Conservation (phyloP, 2,329 filamentous ascomycete genomes). For the Ophiosphaerella herpotricha region DNA sequence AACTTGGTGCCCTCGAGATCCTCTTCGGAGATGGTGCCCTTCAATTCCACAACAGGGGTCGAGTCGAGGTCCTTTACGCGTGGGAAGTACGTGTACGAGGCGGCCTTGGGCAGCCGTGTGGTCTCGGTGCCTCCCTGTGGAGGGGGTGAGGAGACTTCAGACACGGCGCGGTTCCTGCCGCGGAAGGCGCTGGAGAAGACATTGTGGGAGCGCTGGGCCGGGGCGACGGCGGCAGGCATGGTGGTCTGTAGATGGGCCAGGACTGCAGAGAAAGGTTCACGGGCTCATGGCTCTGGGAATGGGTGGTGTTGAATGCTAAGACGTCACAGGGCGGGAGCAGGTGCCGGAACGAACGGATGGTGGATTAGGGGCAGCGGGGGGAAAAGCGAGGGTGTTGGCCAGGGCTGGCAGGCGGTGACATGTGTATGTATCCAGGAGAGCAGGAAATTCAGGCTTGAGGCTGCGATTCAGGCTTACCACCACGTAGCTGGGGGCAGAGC, state of each 20-base stretch:
- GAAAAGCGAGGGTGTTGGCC: constrained; percentile 11
- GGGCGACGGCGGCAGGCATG: constrained; percentile 41
- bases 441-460: constrained; percentile 17
- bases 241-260: constrained; percentile 12
- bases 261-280: constrained; percentile 11
- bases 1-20: constrained; percentile 31
- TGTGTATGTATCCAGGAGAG: not conserved
- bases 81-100: constrained; percentile 49
- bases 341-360: constrained; percentile 17
- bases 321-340: constrained; percentile 28
- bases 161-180: constrained; percentile 38
- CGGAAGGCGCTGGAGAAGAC: constrained; percentile 35
- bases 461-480: constrained; percentile 11
- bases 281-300: constrained; percentile 21
- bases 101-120: constrained; percentile 43
- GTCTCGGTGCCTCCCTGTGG: constrained; percentile 29
- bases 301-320: constrained; percentile 11
- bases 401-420: not conserved
- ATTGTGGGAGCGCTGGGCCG: constrained; percentile 36
- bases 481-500: constrained; percentile 14
- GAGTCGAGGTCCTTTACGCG: constrained; percentile 43
- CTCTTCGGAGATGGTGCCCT: constrained; percentile 38
- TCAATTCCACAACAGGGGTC: constrained; percentile 32
- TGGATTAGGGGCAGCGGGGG: constrained; percentile 3
- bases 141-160: constrained; percentile 31